Base-by-base conservation (phyloP, 805 yeast genomes). In the Saturnispora dispora region DNA sequence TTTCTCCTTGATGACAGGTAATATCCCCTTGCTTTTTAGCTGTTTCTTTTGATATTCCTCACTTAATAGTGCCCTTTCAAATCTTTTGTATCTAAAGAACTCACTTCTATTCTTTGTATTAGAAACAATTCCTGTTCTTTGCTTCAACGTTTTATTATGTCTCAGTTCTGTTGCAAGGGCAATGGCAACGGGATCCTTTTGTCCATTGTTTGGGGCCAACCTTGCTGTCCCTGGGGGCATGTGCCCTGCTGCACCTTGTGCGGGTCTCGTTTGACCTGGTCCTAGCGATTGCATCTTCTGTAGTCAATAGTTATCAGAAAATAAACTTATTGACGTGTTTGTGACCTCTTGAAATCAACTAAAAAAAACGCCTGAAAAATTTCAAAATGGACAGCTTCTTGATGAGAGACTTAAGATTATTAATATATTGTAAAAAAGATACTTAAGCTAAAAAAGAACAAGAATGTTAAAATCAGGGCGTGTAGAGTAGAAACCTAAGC, bases 71-170 rank as follows among this genome's bases (percentile, higher is more conserved):
- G 95, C 95, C 57, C 98, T 74, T 13, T 79, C 70, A 42, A 88
- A 84, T 60, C 99, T 78, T 67, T 91, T 91, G 66, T 75, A 85
- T 58, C 95, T 76, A 76, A 91, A 93, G 66, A 93, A 89, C 53
- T 88, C 96, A 35, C 79, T 76, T 46, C 81, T 81, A 55, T 78
- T 78, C 51, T 84, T 82, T 59, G 83, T 82, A 50, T 83, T 71
- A n/a, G 83, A 66, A 13, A 51, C 46, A 41, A 65, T 55, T 13
- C 97, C 97, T 55, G 78, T 77, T 60, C 99, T 80, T 67, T 83
- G 85, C 63, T 91, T 93, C 56, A 91, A 72, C n/a, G 70, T 67
- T 33, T 71, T 63, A 65, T 85, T 77, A 58, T 79, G 78, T 54
- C 91, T 81, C 55, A 90, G 71, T 55, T 74, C 85, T 49, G 77